Evolutionary conservation across 148 eudicot genomes (phyloP).

Genomic region (Spergularia bocconei): DNA sequence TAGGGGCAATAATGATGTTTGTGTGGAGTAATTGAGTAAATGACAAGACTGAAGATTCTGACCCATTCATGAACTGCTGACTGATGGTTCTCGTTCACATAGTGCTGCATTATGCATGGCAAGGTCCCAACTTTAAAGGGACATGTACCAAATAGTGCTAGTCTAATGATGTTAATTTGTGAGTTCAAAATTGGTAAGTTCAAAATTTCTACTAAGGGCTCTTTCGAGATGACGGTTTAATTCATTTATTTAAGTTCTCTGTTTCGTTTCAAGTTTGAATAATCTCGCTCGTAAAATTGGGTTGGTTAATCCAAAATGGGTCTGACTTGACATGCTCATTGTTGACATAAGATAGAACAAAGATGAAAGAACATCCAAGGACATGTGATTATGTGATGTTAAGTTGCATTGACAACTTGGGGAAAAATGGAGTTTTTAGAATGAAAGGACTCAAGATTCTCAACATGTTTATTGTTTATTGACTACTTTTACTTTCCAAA

Average conservation of each 20-base stretch:
- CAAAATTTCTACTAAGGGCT: too few relatives aligned
- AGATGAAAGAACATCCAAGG: too few relatives aligned
- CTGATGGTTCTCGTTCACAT: neutral
- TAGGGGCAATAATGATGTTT: constrained; percentile 12
- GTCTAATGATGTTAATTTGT: too few relatives aligned
- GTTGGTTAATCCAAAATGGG: too few relatives aligned
- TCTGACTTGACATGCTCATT: too few relatives aligned
- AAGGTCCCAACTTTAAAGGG: neutral
- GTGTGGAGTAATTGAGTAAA: neutral
- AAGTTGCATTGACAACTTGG: neutral
- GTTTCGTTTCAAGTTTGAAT: too few relatives aligned
- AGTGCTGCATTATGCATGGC: neutral
- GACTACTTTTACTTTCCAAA: neutral
- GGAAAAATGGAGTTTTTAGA: neutral
- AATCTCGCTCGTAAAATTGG: too few relatives aligned
- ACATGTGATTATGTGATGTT: too few relatives aligned
- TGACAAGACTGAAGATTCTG: constrained; percentile 17
- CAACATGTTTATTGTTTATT: neutral
- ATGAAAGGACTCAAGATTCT: neutral
- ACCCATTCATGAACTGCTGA: neutral
- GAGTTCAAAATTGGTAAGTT: too few relatives aligned
- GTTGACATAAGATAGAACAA: too few relatives aligned
- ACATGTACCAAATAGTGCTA: neutral
- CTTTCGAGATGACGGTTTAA: too few relatives aligned
- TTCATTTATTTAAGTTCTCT: too few relatives aligned